Percentiles rank a stretch among this genome's conserved stretches.
phyloP scores from a whole-genome alignment of 2,329 filamentous ascomycete genomes.

The Colletotrichum echinochloae region DNA sequence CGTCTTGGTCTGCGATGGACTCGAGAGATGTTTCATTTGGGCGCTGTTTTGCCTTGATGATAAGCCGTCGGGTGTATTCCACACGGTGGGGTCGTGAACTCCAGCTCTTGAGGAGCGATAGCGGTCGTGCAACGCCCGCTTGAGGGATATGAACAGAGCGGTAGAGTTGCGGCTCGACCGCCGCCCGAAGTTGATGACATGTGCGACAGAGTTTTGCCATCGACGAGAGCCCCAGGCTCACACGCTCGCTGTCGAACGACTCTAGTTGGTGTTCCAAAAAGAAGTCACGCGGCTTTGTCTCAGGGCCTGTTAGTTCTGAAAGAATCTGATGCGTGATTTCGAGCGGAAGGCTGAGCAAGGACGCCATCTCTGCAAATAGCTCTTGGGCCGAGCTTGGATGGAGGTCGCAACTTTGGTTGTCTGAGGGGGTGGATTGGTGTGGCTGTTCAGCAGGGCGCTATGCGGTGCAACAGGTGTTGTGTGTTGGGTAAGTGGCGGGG shows the following conservation, averaged over 20 bases:
- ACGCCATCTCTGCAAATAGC: conserved; percentile 7
- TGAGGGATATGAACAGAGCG: conserved; percentile 14
- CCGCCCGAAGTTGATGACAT: conserved; percentile 4
- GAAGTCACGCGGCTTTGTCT: not conserved
- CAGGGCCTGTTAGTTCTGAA: not conserved
- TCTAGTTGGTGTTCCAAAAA: not conserved
- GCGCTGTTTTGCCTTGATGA: conserved; percentile 12
- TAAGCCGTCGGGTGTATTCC: conserved; percentile 8
- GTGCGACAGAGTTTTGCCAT: conserved; percentile 30
- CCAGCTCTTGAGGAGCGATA: conserved; percentile 27
- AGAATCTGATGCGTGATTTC: conserved; percentile 30
- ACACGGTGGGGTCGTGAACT: conserved; percentile 17
- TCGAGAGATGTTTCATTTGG: not conserved
- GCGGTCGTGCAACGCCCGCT: not conserved
- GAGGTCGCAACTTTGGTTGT: not conserved
- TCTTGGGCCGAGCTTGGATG: not conserved
- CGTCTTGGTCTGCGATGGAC: not conserved
- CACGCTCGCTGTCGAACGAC: not conserved
- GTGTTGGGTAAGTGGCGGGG: not conserved
- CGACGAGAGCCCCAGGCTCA: not conserved
- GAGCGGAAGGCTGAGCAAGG: conserved; percentile 22
- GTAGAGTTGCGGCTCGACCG: conserved; percentile 18
- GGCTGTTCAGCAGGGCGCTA: not conserved
- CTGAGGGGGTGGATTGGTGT: too few species aligned
- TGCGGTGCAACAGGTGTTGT: not conserved